Evolutionary conservation across 371 early-diverging fungal genomes (phyloP), one percentile per base, ranked within the genome.

Genomic region (Synchytrium microbalum): DNA sequence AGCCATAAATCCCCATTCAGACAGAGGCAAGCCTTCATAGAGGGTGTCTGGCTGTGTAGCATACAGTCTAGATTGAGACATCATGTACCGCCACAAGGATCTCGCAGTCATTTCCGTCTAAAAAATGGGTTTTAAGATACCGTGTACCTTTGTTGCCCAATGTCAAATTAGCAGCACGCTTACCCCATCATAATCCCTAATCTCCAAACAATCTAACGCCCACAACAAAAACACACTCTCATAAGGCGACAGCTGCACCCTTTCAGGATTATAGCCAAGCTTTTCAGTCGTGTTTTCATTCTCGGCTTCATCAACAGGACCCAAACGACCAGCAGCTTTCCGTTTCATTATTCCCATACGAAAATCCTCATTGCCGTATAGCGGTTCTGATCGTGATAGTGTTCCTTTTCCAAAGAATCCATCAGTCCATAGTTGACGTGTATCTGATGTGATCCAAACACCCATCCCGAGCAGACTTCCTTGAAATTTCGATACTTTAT

Each of bases 371-470:
- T 29, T 32, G 5, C 46, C 46, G 89, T 91, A 91, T 0, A 91
- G 88, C 2, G 92, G 85, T 26, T 89, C 83, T 59, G 91, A 84
- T 51, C 94, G 70, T 2, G 92, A 91, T 16, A 93, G 75, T 1
- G 82, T 79, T 2, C 91, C 94, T 69, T 93, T 93, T 33, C 92
- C 93, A 79, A 88, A 92, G 64, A 80, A 87, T 0, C 93, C 93
- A 29, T 77, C 64, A 1, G 71, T 60, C 80, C 87, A 88, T 14
- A 91, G 55, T 5, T 13, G 5, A 24, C 56, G 56, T 13, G 29
- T 10, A 13, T 56, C 13, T 8, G 5, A 5, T 10, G 5, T 13
- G 13, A 26, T 24, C 56, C 56, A 29, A 10, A 56, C 29, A 10
- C 24, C 56, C 8, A 56, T 56, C 13, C 56, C 26, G 13, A 56